A percentile compares a stretch with the other conserved stretches of the same genome.
Evolutionary conservation across 257 asterid genomes (phyloP).

Genomic region (Rhazya stricta): DNA sequence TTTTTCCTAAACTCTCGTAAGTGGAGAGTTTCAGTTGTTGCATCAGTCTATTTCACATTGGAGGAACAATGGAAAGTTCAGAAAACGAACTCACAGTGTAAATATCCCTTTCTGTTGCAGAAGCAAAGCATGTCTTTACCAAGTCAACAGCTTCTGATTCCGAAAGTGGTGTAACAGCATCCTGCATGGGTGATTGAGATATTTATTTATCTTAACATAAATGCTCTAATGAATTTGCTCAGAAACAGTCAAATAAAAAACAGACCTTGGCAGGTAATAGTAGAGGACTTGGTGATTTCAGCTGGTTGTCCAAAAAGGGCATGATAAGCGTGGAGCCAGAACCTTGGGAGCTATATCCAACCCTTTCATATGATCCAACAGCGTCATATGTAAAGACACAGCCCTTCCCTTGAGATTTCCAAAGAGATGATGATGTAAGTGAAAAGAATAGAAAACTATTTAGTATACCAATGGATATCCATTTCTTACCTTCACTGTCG

Average conservation of each 20-base stretch:
- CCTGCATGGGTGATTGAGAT: conserved; percentile 18
- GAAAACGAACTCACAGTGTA: conserved; percentile 36
- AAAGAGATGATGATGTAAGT: background rate
- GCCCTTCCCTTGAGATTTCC: conserved; percentile 63
- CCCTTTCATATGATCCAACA: conserved; percentile 95
- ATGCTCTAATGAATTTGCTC: background rate
- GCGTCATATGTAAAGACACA: conserved; percentile 97
- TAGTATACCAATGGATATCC: background rate
- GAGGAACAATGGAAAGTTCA: background rate
- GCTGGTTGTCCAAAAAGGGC: conserved; percentile 79
- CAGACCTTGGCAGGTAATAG: conserved; percentile 36
- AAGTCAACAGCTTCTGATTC: conserved; percentile 45
- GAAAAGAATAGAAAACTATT: background rate
- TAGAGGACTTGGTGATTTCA: conserved; percentile 43
- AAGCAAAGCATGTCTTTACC: conserved; percentile 44
- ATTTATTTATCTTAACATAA: background rate
- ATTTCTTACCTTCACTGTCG: conserved; percentile 67
- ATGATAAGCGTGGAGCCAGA: conserved; percentile 91
- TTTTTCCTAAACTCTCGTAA: background rate
- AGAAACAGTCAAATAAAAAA: background rate
- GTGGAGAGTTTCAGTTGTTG: background rate
- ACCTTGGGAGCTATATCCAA: conserved; percentile 96
- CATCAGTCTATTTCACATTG: background rate
- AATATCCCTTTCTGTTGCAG: conserved; percentile 48
- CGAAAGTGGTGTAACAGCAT: conserved; percentile 49